Evolutionary conservation across 2,329 filamentous ascomycete genomes (phyloP).

Genomic region (Pseudocercospora ulei): DNA sequence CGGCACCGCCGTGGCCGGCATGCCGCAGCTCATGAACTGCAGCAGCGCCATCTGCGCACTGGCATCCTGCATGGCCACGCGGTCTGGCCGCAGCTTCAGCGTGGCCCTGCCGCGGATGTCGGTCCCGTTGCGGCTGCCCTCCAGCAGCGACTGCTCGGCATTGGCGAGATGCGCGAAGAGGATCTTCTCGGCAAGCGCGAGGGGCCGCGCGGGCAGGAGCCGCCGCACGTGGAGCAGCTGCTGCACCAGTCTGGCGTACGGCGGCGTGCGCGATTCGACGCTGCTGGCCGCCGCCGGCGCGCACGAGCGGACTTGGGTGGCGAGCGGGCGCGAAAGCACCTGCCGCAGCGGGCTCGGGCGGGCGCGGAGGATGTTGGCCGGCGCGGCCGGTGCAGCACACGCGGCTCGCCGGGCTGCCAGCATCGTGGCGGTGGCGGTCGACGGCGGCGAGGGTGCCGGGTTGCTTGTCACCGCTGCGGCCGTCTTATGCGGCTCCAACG

Average conservation of each 20-base stretch:
- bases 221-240: constrained; percentile 66
- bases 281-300: constrained; percentile 24
- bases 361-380: constrained; percentile 14
- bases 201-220: constrained; percentile 52
- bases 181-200: constrained; percentile 96
- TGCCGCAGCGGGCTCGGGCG: constrained; percentile 23
- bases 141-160: constrained; percentile 75
- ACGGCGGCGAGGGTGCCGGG: too few relatives aligned
- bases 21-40: constrained; percentile 95
- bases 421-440: constrained; percentile 23
- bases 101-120: constrained; percentile 80
- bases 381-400: constrained; percentile 13
- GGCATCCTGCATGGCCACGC: constrained; percentile 98
- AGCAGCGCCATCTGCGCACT: constrained; percentile 96
- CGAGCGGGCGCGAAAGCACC: constrained; percentile 28
- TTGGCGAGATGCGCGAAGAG: constrained; percentile 91
- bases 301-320: constrained; percentile 26
- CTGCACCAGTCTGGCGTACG: constrained; percentile 70
- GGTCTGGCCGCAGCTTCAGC: constrained; percentile 91
- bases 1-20: constrained; percentile 81
- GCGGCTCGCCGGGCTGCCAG: constrained; percentile 24
- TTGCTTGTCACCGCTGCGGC: too few relatives aligned
- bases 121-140: constrained; percentile 70
- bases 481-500: neutral
- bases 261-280: constrained; percentile 54